Evolutionary conservation across 2,329 filamentous ascomycete species (phyloP).

Genomic region (Aspergillus tamarii): DNA sequence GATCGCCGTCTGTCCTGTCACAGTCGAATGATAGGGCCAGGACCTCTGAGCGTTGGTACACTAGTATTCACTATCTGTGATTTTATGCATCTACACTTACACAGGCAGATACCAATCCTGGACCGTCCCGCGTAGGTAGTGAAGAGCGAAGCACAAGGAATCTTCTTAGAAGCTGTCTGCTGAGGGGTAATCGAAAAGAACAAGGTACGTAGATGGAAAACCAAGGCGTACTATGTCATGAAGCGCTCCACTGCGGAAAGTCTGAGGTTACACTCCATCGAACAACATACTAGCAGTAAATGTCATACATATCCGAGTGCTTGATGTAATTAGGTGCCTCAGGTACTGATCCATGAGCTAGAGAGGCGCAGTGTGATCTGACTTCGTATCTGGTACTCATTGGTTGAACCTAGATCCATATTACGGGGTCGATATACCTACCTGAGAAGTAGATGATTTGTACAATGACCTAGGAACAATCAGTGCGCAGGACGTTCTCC

Average conservation of each 20-base stretch:
- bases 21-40: constrained; percentile 3
- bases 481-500: not conserved
- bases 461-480: not conserved
- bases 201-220: not conserved
- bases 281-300: not conserved
- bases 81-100: constrained; percentile 7
- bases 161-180: not conserved
- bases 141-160: not conserved
- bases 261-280: not conserved
- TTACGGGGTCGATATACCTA: not conserved
- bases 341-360: not conserved
- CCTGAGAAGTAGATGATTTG: not conserved
- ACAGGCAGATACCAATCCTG: constrained; percentile 3
- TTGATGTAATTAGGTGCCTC: not conserved
- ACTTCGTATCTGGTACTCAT: not conserved
- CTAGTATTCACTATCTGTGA: constrained; percentile 5
- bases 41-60: not conserved
- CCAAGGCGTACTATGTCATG: not conserved
- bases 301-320: not conserved
- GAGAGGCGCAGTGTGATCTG: not conserved
- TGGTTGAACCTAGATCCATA: not conserved
- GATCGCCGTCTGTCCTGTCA: constrained; percentile 1
- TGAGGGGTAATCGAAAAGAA: not conserved
- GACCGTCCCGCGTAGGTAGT: not conserved
- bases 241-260: not conserved